Evolutionary conservation across 768 basidiomycete species (phyloP).

Genomic region (Termitomyces sp.): DNA sequence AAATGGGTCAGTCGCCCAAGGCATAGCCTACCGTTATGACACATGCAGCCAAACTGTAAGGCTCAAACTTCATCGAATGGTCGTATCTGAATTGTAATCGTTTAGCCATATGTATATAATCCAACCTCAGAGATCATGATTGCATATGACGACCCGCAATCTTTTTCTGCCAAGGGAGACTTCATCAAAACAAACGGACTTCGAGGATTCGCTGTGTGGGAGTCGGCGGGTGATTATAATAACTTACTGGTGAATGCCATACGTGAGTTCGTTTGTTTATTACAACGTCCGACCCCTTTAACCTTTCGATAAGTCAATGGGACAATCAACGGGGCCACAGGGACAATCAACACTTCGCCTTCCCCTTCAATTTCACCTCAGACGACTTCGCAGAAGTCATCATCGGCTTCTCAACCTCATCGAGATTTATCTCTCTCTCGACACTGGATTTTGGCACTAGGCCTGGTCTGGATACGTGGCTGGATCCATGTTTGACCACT

Average conservation of each 20-base stretch:
- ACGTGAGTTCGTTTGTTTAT: not conserved
- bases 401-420: constrained; percentile 1
- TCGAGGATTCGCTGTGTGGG: constrained; percentile 72
- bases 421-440: not conserved
- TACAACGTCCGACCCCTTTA: not conserved
- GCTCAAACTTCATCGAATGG: not conserved
- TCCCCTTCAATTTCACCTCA: not conserved
- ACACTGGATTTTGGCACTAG: constrained; percentile 5
- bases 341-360: not conserved
- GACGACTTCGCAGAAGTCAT: not conserved
- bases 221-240: constrained; percentile 63
- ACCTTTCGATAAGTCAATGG: constrained; percentile 5
- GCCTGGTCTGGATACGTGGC: constrained; percentile 18
- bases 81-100: constrained; percentile 2
- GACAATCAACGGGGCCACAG: constrained; percentile 3
- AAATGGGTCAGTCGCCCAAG: constrained; percentile 35
- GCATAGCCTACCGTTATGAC: constrained; percentile 54
- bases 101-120: constrained; percentile 69
- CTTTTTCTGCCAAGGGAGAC: constrained; percentile 58
- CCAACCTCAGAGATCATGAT: constrained; percentile 49
- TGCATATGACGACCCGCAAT: constrained; percentile 61
- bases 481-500: not conserved
- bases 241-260: constrained; percentile 55
- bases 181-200: constrained; percentile 53
- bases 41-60: constrained; percentile 73